Conservation (phyloP, 805 yeast genomes). For the Dipodascus geniculatus region DNA sequence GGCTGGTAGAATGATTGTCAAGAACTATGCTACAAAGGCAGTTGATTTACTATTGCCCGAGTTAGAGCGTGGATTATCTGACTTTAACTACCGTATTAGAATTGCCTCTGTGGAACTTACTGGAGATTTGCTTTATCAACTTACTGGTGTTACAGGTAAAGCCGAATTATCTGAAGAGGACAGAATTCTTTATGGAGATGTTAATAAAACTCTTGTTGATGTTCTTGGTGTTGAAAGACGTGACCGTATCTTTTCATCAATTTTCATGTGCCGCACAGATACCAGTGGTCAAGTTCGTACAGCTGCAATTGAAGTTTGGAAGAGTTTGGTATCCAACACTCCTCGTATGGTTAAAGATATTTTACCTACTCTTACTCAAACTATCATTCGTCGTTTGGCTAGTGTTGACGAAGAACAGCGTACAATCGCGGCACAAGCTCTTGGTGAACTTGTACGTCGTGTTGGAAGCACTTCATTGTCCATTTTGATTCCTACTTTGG, state of each 20-base stretch:
- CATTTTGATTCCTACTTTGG: slow-evolving; percentile 75
- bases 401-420: slow-evolving; percentile 70
- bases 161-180: slow-evolving; percentile 33
- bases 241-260: slow-evolving; percentile 71
- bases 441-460: slow-evolving; percentile 90
- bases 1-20: slow-evolving; percentile 85
- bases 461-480: slow-evolving; percentile 82
- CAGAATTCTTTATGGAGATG: slow-evolving; percentile 30
- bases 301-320: slow-evolving; percentile 92
- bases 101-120: slow-evolving; percentile 88
- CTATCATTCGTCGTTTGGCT: slow-evolving; percentile 75
- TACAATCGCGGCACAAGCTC: slow-evolving; percentile 80
- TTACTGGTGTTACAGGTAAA: slow-evolving; percentile 70
- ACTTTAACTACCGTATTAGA: slow-evolving; percentile 74
- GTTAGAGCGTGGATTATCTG: slow-evolving; percentile 79
- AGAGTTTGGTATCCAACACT: slow-evolving; percentile 88
- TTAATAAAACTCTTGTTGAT: slow-evolving; percentile 54
- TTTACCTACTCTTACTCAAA: slow-evolving; percentile 66
- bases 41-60: slow-evolving; percentile 91
- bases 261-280: slow-evolving; percentile 92
- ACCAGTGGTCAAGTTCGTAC: slow-evolving; percentile 75
- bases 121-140: slow-evolving; percentile 88
- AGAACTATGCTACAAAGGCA: slow-evolving; percentile 84
- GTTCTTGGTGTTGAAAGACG: slow-evolving; percentile 82
- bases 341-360: slow-evolving; percentile 91